Percentiles rank a stretch among this genome's conserved stretches.
Conservation (phyloP, 257 asterid genomes). For the Nicotiana sylvestris region DNA sequence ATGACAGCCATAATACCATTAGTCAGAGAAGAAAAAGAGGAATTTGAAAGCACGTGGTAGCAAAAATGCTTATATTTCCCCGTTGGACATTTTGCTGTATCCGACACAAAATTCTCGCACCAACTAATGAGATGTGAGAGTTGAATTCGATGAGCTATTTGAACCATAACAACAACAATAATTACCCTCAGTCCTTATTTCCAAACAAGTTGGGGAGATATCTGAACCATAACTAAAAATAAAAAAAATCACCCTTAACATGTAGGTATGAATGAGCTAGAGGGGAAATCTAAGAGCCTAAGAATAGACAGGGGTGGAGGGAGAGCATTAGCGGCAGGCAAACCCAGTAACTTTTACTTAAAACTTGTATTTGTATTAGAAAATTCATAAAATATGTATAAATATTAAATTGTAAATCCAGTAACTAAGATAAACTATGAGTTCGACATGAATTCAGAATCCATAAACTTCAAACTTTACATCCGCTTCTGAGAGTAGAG, state of each 20-base stretch:
- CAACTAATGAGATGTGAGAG: not conserved
- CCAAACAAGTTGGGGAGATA: not conserved
- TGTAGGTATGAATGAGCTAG: not conserved
- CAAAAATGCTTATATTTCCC: not conserved
- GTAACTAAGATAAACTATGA: no score
- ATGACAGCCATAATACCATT: not conserved
- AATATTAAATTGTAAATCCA: no score
- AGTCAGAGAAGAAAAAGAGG: not conserved
- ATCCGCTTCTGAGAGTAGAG: not conserved
- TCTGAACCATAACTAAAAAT: not conserved
- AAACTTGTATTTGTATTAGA: no score
- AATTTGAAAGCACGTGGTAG: not conserved
- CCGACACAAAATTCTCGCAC: not conserved
- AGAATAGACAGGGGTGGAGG: not conserved
- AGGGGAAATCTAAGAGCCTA: not conserved
- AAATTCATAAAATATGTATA: no score
- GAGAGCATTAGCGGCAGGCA: no score
- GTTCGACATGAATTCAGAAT: no score
- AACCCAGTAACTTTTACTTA: no score
- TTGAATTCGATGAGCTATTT: not conserved
- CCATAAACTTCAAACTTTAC: no score
- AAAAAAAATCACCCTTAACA: not conserved
- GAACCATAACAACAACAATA: not conserved
- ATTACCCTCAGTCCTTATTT: no score
- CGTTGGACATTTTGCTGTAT: not conserved